Conservation (phyloP, 2,329 filamentous ascomycete genomes). For the Fusarium odoratissimum region DNA sequence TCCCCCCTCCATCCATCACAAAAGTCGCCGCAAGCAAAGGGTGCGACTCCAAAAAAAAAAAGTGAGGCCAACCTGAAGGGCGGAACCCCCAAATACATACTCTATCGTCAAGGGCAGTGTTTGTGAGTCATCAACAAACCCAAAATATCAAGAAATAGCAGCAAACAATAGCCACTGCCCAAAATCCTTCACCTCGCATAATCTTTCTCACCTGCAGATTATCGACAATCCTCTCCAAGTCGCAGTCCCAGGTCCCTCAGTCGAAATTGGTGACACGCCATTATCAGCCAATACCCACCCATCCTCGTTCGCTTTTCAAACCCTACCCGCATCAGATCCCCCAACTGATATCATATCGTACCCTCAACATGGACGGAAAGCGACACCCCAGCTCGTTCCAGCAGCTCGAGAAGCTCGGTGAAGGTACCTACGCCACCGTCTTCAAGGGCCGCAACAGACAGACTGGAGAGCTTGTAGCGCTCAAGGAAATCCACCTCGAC, state of each 20-base stretch:
- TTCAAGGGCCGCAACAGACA: constrained; percentile 99
- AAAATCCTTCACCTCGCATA: neutral
- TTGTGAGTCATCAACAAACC: constrained; percentile 14
- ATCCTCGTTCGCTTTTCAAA: constrained; percentile 10
- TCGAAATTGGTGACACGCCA: constrained; percentile 30
- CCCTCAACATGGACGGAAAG: constrained; percentile 84
- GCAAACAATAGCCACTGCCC: neutral
- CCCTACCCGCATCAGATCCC: constrained; percentile 2
- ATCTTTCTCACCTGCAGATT: neutral
- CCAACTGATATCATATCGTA: constrained; percentile 1
- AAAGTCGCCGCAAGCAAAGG: neutral
- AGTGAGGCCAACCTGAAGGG: constrained; percentile 25
- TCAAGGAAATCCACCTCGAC: constrained; percentile 99
- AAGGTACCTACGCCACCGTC: constrained; percentile 98
- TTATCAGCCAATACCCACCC: constrained; percentile 10
- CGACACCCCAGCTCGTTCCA: constrained; percentile 97
- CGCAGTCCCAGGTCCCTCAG: neutral
- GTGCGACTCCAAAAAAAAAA: constrained; percentile 20
- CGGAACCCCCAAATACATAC: neutral
- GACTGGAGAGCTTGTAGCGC: constrained; percentile 93
- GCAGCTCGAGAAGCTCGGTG: constrained; percentile 98
- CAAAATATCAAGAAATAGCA: constrained; percentile 18
- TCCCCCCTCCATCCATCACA: neutral
- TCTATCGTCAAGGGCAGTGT: constrained; percentile 2
- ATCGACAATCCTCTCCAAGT: constrained; percentile 1